Evolutionary conservation across 2,329 filamentous ascomycete genomes (phyloP), one percentile per base, ranked within the genome.

Genomic region (Penicillium griseofulvum): DNA sequence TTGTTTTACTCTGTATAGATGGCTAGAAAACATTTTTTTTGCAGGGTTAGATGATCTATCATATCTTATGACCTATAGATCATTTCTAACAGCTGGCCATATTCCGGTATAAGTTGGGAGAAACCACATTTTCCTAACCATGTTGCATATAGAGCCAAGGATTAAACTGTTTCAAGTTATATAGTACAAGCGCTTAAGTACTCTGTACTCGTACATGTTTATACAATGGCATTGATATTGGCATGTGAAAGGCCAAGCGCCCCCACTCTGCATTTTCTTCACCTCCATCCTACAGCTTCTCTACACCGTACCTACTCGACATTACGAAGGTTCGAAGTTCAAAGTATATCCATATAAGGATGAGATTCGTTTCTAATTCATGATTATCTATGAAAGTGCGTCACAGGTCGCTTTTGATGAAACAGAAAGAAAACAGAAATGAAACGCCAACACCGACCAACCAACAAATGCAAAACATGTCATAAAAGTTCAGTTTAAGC

Each of bases 401-500:
- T 51, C 54, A 58, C 29, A 54, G 54, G 52, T 56, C 58, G 57
- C 64, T 65, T 65, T 62, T 42, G 42, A 44, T 56, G 52, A 50
- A 47, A 51, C 29, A 55, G 45, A 54, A 45, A 46, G 48, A 56
- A 46, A 49, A 52, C 37, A 33, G 43, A 36, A 52, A 39, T 22
- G 54, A 54, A 52, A 66, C 47, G 54, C 54, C 56, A 49, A 58
- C 57, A 55, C 56, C 61, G 42, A 59, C 17, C 43, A 24, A 61
- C 61, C 64, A 64, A 61, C 55, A 56, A 54, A 69, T 67, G 63
- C 64, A 68, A 49, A 52, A 56, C 44, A 61, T 56, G 43, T 62
- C 53, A 49, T 54, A 31, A 49, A 31, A 41, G 14, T 31, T 60
- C 34, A 34, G 52, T 45, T 71, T 58, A 74, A 68, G 91, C 91